phyloP scores from a whole-genome alignment of 2,329 filamentous ascomycete genomes.

The Sclerotinia nivalis region DNA sequence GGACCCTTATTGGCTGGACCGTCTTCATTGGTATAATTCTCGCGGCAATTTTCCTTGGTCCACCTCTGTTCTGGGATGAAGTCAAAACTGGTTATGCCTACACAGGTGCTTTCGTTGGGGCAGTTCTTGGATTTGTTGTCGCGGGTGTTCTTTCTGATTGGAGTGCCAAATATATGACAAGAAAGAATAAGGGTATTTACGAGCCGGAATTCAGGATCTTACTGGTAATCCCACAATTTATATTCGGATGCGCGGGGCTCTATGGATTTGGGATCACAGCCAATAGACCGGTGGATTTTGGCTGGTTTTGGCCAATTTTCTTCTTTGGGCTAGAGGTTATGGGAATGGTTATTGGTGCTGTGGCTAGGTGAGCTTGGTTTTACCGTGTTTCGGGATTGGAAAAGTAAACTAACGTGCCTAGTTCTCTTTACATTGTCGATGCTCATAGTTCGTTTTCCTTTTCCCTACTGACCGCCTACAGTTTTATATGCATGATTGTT shows the following conservation, averaged over 20 bases:
- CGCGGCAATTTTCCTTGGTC: constrained; percentile 77
- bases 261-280: constrained; percentile 82
- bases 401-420: constrained; percentile 5
- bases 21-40: constrained; percentile 86
- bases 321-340: constrained; percentile 86
- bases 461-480: not conserved
- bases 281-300: constrained; percentile 61
- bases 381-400: not conserved
- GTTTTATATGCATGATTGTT: not conserved
- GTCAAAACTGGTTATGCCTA: constrained; percentile 85
- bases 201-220: constrained; percentile 89
- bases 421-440: constrained; percentile 78
- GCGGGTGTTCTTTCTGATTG: constrained; percentile 74
- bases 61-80: constrained; percentile 79
- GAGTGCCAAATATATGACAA: constrained; percentile 69
- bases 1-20: constrained; percentile 91
- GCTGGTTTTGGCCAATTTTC: constrained; percentile 69
- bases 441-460: constrained; percentile 69
- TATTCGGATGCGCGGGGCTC: constrained; percentile 75
- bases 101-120: constrained; percentile 81
- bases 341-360: constrained; percentile 89
- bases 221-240: constrained; percentile 77
- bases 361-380: constrained; percentile 61
- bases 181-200: constrained; percentile 75
- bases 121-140: constrained; percentile 74